These are phyloP conservation scores for Sclerotinia trifoliorum DNA, from an alignment of 2,329 filamentous ascomycete species.

Conservation along the genomic window DNA sequence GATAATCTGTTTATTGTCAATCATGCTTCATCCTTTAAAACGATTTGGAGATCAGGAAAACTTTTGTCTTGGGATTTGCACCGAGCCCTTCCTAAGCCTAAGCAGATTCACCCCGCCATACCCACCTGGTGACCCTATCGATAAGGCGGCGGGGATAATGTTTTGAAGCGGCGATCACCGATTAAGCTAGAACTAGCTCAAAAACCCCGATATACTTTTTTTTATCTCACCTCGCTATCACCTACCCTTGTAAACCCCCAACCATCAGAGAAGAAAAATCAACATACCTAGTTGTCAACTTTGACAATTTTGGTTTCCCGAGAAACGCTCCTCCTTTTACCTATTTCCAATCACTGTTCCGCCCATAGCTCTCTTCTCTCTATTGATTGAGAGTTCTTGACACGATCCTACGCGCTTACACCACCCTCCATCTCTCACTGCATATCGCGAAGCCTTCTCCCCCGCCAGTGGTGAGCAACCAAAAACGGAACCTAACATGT, in stretches of 20 bases:
- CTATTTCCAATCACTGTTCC: not conserved
- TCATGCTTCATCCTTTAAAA: not conserved
- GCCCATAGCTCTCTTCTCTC: not conserved
- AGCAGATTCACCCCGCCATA: constrained; percentile 11
- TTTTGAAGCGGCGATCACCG: constrained; percentile 6
- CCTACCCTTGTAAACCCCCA: constrained; percentile 19
- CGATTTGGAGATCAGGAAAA: not conserved
- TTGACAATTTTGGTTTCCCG: not conserved
- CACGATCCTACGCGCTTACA: not conserved
- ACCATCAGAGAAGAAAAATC: constrained; percentile 14
- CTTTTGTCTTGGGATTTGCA: not conserved
- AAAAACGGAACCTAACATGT: constrained; percentile 33
- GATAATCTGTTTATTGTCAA: not conserved
- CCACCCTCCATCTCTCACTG: constrained; percentile 18
- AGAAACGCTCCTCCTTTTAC: not conserved
- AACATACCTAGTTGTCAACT: constrained; percentile 8
- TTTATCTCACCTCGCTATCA: constrained; percentile 19
- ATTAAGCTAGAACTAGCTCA: constrained; percentile 1
- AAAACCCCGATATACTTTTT: constrained; percentile 9
- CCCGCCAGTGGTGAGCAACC: constrained; percentile 23
- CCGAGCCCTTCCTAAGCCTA: not conserved
- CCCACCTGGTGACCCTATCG: constrained; percentile 18
- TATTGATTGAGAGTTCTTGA: not conserved
- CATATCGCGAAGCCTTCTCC: constrained; percentile 12
- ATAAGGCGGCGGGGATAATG: constrained; percentile 25